Conservation (phyloP, 2,329 filamentous ascomycete species). For the Ascochyta viciae-villosae region DNA sequence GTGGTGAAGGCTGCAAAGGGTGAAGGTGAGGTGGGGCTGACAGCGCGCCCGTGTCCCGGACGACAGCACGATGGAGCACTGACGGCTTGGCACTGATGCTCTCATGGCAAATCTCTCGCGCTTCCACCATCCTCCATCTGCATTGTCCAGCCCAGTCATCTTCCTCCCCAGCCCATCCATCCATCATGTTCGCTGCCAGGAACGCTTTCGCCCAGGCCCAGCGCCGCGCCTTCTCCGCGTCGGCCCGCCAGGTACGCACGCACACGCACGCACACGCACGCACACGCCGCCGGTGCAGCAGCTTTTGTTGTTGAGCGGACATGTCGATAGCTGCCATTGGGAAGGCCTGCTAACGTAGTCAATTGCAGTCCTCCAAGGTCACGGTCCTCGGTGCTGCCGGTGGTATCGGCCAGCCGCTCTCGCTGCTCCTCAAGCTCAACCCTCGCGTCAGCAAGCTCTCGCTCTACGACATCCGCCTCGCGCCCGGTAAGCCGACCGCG, state of each 20-base stretch:
- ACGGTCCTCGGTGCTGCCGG: slow-evolving; percentile 95
- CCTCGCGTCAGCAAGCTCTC: slow-evolving; percentile 90
- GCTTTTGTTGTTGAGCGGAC: slow-evolving; percentile 27
- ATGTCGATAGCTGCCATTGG: slow-evolving; percentile 20
- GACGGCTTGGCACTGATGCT: slow-evolving; percentile 15
- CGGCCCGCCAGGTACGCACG: slow-evolving; percentile 58
- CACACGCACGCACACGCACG: slow-evolving; percentile 29
- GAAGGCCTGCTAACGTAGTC: slow-evolving; percentile 29
- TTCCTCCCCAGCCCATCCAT: slow-evolving; percentile 28
- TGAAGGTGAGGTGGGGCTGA: background rate
- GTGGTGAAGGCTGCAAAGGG: background rate
- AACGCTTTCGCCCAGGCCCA: slow-evolving; percentile 59
- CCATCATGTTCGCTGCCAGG: slow-evolving; percentile 72
- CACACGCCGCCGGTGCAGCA: slow-evolving; percentile 15
- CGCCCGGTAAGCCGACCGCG: slow-evolving; percentile 72
- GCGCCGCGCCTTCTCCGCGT: slow-evolving; percentile 61
- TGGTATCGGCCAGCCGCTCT: slow-evolving; percentile 98
- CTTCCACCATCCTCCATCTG: slow-evolving; percentile 23
- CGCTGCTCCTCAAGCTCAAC: slow-evolving; percentile 98
- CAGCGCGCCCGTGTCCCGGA: slow-evolving; percentile 5
- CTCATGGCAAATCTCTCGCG: slow-evolving; percentile 33
- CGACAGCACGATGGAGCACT: slow-evolving; percentile 7
- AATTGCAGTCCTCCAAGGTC: slow-evolving; percentile 87
- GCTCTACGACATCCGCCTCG: slow-evolving; percentile 96
- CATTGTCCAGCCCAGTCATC: slow-evolving; percentile 34